Evolutionary conservation across 352 stramenopile species (phyloP), one percentile per base, ranked within the genome.

Genomic region (Detonula confervacea): DNA sequence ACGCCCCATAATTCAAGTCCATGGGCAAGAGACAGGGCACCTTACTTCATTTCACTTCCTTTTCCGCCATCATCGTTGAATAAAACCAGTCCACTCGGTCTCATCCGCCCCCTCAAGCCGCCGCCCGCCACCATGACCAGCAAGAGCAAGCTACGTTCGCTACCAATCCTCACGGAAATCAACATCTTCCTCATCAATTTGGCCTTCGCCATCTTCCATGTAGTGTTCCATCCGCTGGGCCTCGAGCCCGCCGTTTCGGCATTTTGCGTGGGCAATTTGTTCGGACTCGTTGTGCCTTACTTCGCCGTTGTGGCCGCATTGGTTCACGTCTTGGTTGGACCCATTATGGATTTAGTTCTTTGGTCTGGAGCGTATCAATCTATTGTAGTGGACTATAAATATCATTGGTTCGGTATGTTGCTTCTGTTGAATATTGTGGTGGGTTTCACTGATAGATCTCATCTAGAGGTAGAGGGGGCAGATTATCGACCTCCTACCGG

Each of bases 131-230:
- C n/a, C n/a, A n/a, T n/a, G n/a, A n/a, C n/a, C n/a, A n/a, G n/a
- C n/a, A n/a, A n/a, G n/a, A n/a, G n/a, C n/a, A n/a, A n/a, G n/a
- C n/a, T n/a, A n/a, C n/a, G n/a, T n/a, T n/a, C n/a, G n/a, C 20
- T 55, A 1, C 65, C 61, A 7, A n/a, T 83, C 18, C 49, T 83
- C 0, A 80, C 77, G 14, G 18, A 62, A 59, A 70, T 76, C 35
- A 81, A 76, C 54, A 73, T 77, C 35, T 75, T 62, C 20, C 56
- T 75, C 0, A 51, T 80, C 20, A 62, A 70, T 14, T 42, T 80
- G 7, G 30, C 42, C 12, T 73, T 64, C 29, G 67, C 62, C n/a
- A 52, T 64, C 9, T 22, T 80, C 6, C 64, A 84, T 70, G 18
- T 72, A 11, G 52, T 84, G 14, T 42, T 77, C 8, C 22, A 69